phyloP scores from a whole-genome alignment of 2,329 filamentous ascomycete genomes.

The Fusarium vanettenii region DNA sequence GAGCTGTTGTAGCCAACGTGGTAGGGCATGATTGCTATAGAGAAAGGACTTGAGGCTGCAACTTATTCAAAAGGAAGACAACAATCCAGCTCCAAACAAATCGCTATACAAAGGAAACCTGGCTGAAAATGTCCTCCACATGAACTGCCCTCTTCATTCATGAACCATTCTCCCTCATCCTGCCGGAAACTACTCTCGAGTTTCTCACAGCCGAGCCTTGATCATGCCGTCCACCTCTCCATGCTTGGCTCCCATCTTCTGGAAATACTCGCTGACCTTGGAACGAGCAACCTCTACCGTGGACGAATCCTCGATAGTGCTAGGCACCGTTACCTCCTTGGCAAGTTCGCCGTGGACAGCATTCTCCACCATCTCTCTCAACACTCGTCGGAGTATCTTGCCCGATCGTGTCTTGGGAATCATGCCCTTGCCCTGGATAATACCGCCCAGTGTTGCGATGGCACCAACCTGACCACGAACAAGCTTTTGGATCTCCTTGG shows the following conservation, averaged over 20 bases:
- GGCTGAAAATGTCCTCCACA: conserved; percentile 17
- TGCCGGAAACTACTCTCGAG: not conserved
- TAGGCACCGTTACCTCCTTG: conserved; percentile 78
- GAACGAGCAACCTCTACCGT: conserved; percentile 79
- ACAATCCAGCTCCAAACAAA: conserved; percentile 8
- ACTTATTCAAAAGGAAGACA: conserved; percentile 5
- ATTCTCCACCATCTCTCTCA: conserved; percentile 87
- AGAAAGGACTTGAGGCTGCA: not conserved
- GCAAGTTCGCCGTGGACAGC: conserved; percentile 79
- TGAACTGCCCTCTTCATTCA: conserved; percentile 2
- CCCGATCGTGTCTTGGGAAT: conserved; percentile 94
- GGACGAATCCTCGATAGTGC: conserved; percentile 84
- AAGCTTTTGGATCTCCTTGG: conserved; percentile 74
- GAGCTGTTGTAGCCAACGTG: not conserved
- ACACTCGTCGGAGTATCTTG: conserved; percentile 85
- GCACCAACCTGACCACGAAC: conserved; percentile 86
- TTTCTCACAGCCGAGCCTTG: conserved; percentile 63
- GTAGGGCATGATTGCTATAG: not conserved
- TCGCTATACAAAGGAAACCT: conserved; percentile 27
- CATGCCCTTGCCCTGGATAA: conserved; percentile 86
- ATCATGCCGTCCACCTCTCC: conserved; percentile 59
- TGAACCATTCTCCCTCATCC: not conserved
- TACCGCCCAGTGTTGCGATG: conserved; percentile 86
- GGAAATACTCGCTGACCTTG: conserved; percentile 82
- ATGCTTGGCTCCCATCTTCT: conserved; percentile 56